Evolutionary conservation across 1,284 basidiomycete genomes (phyloP).

Genomic region (Fomitiporia mediterranea): DNA sequence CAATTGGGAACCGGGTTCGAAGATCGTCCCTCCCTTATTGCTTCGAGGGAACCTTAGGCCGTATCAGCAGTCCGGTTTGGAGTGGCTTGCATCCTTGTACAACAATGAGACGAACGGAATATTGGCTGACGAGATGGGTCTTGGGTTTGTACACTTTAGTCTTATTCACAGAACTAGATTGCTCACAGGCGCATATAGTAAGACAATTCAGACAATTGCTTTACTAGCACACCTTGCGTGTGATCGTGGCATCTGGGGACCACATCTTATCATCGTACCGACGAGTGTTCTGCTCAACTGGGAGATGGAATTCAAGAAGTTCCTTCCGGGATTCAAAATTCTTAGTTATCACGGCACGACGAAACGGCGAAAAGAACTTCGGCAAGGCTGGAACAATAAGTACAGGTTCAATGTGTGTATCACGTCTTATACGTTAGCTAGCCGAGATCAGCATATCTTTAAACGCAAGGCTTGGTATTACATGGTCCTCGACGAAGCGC

Average conservation of each 20-base stretch:
- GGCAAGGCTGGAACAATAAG: slow-evolving; percentile 92
- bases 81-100: slow-evolving; percentile 93
- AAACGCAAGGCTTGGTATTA: slow-evolving; percentile 96
- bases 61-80: slow-evolving; percentile 91
- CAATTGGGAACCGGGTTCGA: slow-evolving; percentile 53
- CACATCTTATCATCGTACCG: slow-evolving; percentile 92
- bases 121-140: slow-evolving; percentile 88
- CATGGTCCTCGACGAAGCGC: slow-evolving; percentile 94
- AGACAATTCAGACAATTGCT: slow-evolving; percentile 96
- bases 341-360: slow-evolving; percentile 90
- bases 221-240: slow-evolving; percentile 92
- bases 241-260: slow-evolving; percentile 94
- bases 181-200: slow-evolving; percentile 44
- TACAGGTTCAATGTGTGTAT: slow-evolving; percentile 95
- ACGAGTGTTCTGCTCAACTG: slow-evolving; percentile 95
- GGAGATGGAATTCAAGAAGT: slow-evolving; percentile 99
- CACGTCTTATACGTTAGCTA: slow-evolving; percentile 91
- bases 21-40: slow-evolving; percentile 73
- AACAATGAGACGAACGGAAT: slow-evolving; percentile 89
- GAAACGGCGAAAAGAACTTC: slow-evolving; percentile 89
- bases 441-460: slow-evolving; percentile 91
- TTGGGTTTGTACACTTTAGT: slow-evolving; percentile 58
- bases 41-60: slow-evolving; percentile 86
- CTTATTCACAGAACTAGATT: background rate
- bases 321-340: slow-evolving; percentile 89